Base-by-base conservation (phyloP, 345 rosid species). In the Aquilaria yunnanensis region DNA sequence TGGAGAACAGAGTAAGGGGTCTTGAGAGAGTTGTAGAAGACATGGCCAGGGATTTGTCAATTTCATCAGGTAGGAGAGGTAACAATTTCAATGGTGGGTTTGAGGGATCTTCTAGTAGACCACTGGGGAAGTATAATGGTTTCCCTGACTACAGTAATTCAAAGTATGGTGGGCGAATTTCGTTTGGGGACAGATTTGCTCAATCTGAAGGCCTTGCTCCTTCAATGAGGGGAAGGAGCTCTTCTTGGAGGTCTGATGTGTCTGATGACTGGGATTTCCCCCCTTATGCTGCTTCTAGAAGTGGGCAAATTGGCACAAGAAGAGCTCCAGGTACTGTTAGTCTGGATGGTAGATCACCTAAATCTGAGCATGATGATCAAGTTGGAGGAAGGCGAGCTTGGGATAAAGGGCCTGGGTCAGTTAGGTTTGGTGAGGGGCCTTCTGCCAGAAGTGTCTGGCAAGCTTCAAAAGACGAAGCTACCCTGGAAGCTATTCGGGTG, bases 391-490 rank as follows among this genome's bases (percentile, higher is more conserved):
- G 94, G 82, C 85, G 96, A 80, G 96, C 78, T 60, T 85, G 98
- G 96, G 89, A 85, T 32, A 91, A 91, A 71, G 89, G 75, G 56
- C 75, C 78, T 29, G 92, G 84, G 57, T 82, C 85, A 43, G 78
- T 81, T 57, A 85, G 99, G 68, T 81, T 85, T 43, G 98, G 96
- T 30, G 99, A 95, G 72, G 99, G 99, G 60, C 97, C 97, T 73
- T 94, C 99, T 45, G 99, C 96, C 50, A 84, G 99, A 85, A 84
- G 97, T 77, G 97, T 88, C 59, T 94, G 99, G 99, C 99, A 88
- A 83, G 96, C 99, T 62, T 94, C 99, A 62, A 90, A 88, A 72
- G 99, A 94, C 56, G 99, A 94, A 83, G 99, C 99, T 64, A 94
- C 99, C 32, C 80, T 94, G 72, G 97, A 94, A 81, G 99, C 99